phyloP scores from a whole-genome alignment of 2,329 filamentous ascomycete species.

The Trichoderma simmonsii region DNA sequence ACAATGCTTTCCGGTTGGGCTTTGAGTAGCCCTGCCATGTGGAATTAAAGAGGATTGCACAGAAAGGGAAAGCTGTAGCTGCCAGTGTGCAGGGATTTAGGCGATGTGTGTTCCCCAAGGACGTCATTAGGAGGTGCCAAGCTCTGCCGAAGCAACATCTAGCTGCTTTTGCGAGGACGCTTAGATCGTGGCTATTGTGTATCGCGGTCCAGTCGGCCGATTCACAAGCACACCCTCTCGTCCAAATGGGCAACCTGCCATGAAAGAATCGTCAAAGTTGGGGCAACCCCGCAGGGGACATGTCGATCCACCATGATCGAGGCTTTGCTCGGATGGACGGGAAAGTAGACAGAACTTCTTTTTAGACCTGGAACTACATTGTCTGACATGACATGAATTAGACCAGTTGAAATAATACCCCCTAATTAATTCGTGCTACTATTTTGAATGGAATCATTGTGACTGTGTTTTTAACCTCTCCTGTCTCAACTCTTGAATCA shows the following conservation, averaged over 20 bases:
- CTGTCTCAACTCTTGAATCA: neutral
- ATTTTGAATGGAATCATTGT: neutral
- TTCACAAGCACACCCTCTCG: neutral
- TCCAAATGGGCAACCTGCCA: neutral
- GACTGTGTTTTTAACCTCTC: neutral
- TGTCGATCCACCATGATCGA: neutral
- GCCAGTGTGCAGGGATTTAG: neutral
- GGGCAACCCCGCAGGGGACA: neutral
- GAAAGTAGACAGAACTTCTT: constrained; percentile 6
- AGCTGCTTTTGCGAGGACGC: neutral
- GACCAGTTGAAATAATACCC: neutral
- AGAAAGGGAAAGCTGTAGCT: neutral
- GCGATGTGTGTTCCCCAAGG: neutral
- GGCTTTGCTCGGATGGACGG: neutral
- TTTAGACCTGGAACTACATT: neutral
- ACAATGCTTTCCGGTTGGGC: neutral
- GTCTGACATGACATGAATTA: neutral
- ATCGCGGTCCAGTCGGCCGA: neutral
- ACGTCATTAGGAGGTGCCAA: constrained; percentile 5
- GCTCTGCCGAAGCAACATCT: neutral
- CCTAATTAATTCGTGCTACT: neutral
- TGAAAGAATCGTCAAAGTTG: neutral
- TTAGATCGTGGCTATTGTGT: neutral
- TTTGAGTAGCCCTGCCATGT: neutral
- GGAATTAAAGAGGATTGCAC: neutral